A percentile compares a stretch with the other conserved stretches of the same genome.
Conservation (phyloP, 2,329 filamentous ascomycete species). For the Clarireedia paspali region DNA sequence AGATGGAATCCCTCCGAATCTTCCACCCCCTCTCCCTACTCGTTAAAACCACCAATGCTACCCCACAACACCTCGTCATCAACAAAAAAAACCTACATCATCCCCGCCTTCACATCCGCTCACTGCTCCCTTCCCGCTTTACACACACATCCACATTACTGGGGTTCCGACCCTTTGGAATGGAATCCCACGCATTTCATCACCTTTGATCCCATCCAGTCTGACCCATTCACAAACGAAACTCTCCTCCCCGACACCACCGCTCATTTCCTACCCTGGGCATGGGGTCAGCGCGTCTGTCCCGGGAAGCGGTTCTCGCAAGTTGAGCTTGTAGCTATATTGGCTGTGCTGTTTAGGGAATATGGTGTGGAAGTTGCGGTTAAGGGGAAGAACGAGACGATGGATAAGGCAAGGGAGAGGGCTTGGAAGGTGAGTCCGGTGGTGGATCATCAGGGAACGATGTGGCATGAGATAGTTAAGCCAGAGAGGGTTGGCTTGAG, state of each 20-base stretch:
- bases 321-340: background rate
- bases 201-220: background rate
- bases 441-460: background rate
- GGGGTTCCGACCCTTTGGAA: background rate
- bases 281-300: background rate
- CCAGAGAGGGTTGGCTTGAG: background rate
- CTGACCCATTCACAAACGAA: background rate
- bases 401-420: background rate
- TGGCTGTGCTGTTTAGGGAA: background rate
- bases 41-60: background rate
- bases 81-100: background rate
- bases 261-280: background rate
- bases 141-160: background rate
- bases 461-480: background rate
- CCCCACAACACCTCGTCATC: background rate
- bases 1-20: background rate
- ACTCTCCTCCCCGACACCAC: background rate
- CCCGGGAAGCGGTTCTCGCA: background rate
- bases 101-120: background rate
- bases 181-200: background rate
- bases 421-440: background rate
- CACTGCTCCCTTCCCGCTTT: constrained; percentile 1
- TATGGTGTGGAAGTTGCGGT: background rate
- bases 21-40: background rate
- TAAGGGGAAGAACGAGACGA: background rate